Evolutionary conservation across 768 basidiomycete species (phyloP), one percentile per base, ranked within the genome.

Genomic region (Gloeostereum incarnatum): DNA sequence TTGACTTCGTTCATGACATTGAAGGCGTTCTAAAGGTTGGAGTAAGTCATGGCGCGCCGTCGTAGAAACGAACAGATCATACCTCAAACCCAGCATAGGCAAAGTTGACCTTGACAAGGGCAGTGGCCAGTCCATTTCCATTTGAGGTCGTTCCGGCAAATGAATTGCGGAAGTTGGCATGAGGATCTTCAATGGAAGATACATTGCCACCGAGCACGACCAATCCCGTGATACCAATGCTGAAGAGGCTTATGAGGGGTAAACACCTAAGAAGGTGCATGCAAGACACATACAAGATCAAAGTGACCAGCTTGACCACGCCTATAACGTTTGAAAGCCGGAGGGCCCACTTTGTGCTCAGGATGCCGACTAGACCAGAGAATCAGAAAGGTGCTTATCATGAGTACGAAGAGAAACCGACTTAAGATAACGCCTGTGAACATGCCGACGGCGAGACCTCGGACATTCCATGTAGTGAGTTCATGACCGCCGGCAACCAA

Each of bases 111-210:
- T 42, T 42, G 14, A 45, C 25, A 13, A 38, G 8, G 18, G 36
- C 39, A 16, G 31, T 37, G 36, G 40, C 24, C 9, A 42, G 27
- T 10, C 26, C 40, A 21, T 42, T 42, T 16, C 40, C 20, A 36
- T 42, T 66, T 14, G 61, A 60, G 1, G 68, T 70, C 19, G 73
- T 75, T 14, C 73, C 77, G 1, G 60, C 63, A 39, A 82, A 83
- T 0, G 71, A 60, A 47, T 79, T 52, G 27, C 56, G 61, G 53
- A 82, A 81, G 52, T 78, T 77, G 26, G 58, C 63, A 33, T 68
- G 62, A 0, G 80, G 75, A 51, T 81, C 68, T 30, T 62, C 27
- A n/a, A 82, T 65, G 6, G 60, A 62, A 2, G 75, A 78, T 14
- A 35, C 25, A 38, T 65, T 59, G 1, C 77, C 79, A 3, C 69